These are phyloP conservation scores for Ulmus americana DNA, from an alignment of 331 rosid genomes.

Conservation along the genomic window DNA sequence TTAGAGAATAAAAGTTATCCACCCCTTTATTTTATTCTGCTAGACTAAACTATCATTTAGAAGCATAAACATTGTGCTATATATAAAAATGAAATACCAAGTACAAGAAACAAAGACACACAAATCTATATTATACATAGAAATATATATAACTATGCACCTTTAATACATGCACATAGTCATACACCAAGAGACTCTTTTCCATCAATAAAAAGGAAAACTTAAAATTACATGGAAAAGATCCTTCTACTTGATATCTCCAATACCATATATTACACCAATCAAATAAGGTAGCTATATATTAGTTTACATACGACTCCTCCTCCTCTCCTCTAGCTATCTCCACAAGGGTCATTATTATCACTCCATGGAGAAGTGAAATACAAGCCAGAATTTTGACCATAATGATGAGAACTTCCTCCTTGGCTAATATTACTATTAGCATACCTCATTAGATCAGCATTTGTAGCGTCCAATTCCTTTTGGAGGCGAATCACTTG, in stretches of 20 bases:
- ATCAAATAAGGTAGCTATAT: neutral
- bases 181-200: too few relatives aligned
- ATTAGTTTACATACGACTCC: conserved; percentile 26
- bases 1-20: too few relatives aligned
- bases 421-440: neutral
- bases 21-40: too few relatives aligned
- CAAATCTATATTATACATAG: too few relatives aligned
- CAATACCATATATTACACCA: neutral
- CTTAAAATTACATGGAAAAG: neutral
- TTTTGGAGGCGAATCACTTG: conserved; percentile 78
- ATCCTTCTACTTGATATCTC: neutral
- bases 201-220: neutral
- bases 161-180: too few relatives aligned
- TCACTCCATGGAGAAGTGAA: conserved; percentile 54
- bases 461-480: conserved; percentile 81
- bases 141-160: too few relatives aligned
- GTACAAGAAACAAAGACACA: too few relatives aligned
- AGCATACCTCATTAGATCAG: conserved; percentile 58
- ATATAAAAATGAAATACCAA: too few relatives aligned
- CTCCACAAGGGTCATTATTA: conserved; percentile 35
- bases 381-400: conserved; percentile 39
- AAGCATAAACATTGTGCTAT: too few relatives aligned
- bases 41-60: too few relatives aligned
- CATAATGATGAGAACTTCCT: conserved; percentile 9
- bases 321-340: conserved; percentile 45